Base-by-base conservation (phyloP, 2,329 filamentous ascomycete genomes). In the Pseudocercospora pini-densiflorae region DNA sequence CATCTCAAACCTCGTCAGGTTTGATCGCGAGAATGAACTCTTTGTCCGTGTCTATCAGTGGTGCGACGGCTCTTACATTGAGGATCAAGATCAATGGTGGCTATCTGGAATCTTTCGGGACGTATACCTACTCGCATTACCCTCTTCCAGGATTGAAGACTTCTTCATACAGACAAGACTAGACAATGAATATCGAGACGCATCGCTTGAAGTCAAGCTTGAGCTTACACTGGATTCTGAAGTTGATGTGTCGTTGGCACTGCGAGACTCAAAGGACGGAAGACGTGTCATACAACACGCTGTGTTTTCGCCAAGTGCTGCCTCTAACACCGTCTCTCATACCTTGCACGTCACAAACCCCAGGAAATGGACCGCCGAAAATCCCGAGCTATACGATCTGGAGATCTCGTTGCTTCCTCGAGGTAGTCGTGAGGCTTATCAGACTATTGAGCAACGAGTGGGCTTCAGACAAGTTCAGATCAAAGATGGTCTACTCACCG, bases 61-160 rank as follows among this genome's bases (percentile, higher is more conserved):
- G 82, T 90, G 83, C 36, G 88, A 90, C 69, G 89, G 87, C 2
- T 86, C 86, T 0, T 91, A 91, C 71, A 88, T 91, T 31, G 89
- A 91, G 74, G 88, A 90, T 62, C 88, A 84, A 71, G 75, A 70
- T 62, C 67, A 70, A 90, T 71, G 89, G 87, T 5, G 85, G 86
- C 0, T 91, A 90, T 72, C 88, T 90, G 74, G 86, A 3, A 91
- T 91, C 51, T 92, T 90, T 73, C 84, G 89, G 19, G 89, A 91
- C 73, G 89, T 92, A 0, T 82, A 86, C 59, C 78, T 92, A 9
- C 75, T 91, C 16, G 83, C 84, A 0, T 87, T 90, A 63, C 85
- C 87, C 0, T 76, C 78, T 23, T 76, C 77, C 24, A 79, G 83
- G 47, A 85, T 90, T 60, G 83, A 89, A 61, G 85, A 90, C 70